Evolutionary conservation across 225 moss, liverwort and hornwort species (phyloP), one percentile per base, ranked within the genome.

Genomic region (Antitrichia curtipendula): DNA sequence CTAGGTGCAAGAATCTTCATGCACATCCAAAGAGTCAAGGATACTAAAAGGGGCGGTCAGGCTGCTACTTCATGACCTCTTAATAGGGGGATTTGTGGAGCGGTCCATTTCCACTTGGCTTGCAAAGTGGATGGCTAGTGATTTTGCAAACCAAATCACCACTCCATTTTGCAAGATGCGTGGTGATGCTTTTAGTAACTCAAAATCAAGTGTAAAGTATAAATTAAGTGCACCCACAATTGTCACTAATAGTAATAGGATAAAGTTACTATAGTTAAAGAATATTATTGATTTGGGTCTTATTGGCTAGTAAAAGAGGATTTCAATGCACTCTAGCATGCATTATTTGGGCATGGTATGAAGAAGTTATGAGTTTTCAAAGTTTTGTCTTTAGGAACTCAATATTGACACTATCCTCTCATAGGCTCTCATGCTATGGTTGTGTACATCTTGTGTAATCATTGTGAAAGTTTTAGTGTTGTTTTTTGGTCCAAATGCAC

Each of bases 211-310:
- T n/a, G 28, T 28, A 43, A 45, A 28, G 72, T 29, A 29, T 45
- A 28, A 28, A 28, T 1, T 18, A 47, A 29, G 7, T 45, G 71
- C 47, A 29, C 2, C 11, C 4, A 11, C 11, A 73, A 11, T 40
- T 1, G 1, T 40, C 13, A 69, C 3, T 40, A 13, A 7, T 47
- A 73, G 9, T 18, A 73, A 29, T 7, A 2, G 4, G 3, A 17
- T 0, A 72, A 47, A 73, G 0, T 73, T 15, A 10, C 1, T 18
- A 6, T 11, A 29, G 6, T 10, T 17, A 10, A 10, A 47, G 0
- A 31, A 18, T 7, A 8, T 7, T 3, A 7, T 31, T 31, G 1
- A 29, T 47, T 47, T 4, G 4, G 6, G 18, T 47, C 18, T 11
- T 18, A 29, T 17, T 40, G 34, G 8, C 45, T 47, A 29, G 47